These are phyloP conservation scores for Balamuthia mandrillaris DNA, from an alignment of 208 protist species.

Conservation along the genomic window DNA sequence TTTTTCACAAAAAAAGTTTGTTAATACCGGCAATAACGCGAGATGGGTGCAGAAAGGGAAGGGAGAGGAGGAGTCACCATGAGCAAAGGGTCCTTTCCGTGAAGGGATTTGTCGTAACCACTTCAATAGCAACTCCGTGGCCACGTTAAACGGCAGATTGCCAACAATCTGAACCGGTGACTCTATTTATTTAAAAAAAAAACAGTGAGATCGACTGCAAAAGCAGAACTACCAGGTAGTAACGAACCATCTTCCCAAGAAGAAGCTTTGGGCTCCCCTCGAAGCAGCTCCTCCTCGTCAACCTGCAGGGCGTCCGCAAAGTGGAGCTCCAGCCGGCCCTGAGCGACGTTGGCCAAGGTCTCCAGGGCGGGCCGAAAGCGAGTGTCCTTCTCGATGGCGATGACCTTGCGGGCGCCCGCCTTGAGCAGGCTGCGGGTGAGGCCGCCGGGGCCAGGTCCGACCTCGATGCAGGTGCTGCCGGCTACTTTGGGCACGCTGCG, in stretches of 20 bases:
- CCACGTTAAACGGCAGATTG: conserved; percentile 24
- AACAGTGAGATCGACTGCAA: neutral
- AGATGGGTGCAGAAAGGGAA: neutral
- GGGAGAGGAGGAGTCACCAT: neutral
- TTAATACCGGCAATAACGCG: neutral
- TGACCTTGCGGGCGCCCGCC: conserved; percentile 28
- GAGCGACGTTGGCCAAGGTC: neutral
- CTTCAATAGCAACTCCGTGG: conserved; percentile 17
- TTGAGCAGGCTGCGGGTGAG: conserved; percentile 33
- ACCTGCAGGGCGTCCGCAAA: neutral
- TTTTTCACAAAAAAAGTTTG: neutral
- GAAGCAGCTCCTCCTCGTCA: conserved; percentile 4
- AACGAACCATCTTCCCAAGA: neutral
- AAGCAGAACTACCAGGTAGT: neutral
- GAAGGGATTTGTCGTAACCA: conserved; percentile 4
- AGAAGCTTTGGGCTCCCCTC: neutral
- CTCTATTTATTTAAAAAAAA: neutral
- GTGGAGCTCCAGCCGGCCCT: neutral
- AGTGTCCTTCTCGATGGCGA: conserved; percentile 23
- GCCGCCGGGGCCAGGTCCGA: conserved; percentile 10
- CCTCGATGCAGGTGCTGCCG: conserved; percentile 7
- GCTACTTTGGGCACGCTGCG: neutral
- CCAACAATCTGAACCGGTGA: neutral
- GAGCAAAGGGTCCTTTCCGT: neutral
- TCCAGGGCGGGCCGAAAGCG: neutral